A percentile compares a stretch with the other conserved stretches of the same genome.
Evolutionary conservation across 805 yeast species (phyloP).

Genomic region (Saccharomyces kudriavzevii): DNA sequence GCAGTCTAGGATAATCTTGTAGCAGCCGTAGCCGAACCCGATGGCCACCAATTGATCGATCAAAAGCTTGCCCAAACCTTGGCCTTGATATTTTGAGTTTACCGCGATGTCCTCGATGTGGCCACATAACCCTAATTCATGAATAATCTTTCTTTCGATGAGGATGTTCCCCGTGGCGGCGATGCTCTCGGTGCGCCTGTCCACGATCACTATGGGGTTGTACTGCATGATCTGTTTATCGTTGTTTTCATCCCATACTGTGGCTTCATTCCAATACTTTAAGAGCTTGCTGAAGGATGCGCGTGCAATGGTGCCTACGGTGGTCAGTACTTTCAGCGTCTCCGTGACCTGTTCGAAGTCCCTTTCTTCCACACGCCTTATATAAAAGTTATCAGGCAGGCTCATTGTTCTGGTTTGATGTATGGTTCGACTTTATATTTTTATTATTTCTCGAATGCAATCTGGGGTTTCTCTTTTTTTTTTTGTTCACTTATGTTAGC

Average conservation of each 20-base stretch:
- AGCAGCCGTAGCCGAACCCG: slow-evolving; percentile 60
- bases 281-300: slow-evolving; percentile 44
- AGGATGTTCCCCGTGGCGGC: slow-evolving; percentile 82
- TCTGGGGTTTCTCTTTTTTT: too few relatives aligned
- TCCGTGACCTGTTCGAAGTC: slow-evolving; percentile 59
- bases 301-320: slow-evolving; percentile 64
- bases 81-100: slow-evolving; percentile 66
- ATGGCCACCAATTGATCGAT: slow-evolving; percentile 53
- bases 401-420: neutral
- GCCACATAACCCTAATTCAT: slow-evolving; percentile 76
- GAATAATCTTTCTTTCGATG: slow-evolving; percentile 77
- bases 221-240: slow-evolving; percentile 39
- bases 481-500: too few relatives aligned
- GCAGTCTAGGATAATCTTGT: slow-evolving; percentile 86
- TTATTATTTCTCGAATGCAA: neutral
- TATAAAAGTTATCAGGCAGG: slow-evolving; percentile 45
- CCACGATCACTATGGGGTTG: slow-evolving; percentile 60
- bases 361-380: slow-evolving; percentile 46
- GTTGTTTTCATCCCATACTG: slow-evolving; percentile 20
- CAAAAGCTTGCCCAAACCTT: slow-evolving; percentile 62
- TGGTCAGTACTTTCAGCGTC: slow-evolving; percentile 62
- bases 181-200: slow-evolving; percentile 38
- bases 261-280: slow-evolving; percentile 44
- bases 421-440: neutral
- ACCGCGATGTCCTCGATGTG: slow-evolving; percentile 95